Evolutionary conservation across 371 early-diverging fungal species (phyloP).

Genomic region (Funneliformis caledonium): DNA sequence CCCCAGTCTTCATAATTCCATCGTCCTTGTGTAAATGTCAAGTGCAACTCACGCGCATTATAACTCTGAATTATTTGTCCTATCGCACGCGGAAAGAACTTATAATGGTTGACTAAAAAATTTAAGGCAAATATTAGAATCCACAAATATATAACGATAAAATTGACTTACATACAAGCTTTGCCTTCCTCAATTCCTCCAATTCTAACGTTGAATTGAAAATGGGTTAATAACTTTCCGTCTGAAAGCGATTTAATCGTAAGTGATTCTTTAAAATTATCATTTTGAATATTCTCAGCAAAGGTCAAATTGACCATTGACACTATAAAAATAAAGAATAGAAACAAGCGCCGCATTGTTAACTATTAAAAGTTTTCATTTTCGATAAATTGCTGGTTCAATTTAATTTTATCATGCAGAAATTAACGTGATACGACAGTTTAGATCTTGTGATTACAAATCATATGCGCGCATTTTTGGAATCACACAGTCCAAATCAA

Average conservation of each 20-base stretch:
- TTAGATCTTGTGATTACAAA: too few relatives aligned
- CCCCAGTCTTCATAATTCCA: constrained; percentile 88
- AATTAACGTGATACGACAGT: too few relatives aligned
- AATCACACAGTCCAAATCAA: too few relatives aligned
- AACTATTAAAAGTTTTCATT: not conserved
- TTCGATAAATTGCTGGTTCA: too few relatives aligned
- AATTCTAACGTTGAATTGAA: constrained; percentile 64
- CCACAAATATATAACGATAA: constrained; percentile 22
- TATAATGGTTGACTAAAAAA: constrained; percentile 68
- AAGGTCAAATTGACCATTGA: not conserved
- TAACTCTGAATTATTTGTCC: constrained; percentile 81
- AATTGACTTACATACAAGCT: constrained; percentile 42
- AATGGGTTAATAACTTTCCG: constrained; percentile 80
- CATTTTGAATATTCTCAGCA: constrained; percentile 21
- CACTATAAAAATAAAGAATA: not conserved
- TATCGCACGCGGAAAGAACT: constrained; percentile 81
- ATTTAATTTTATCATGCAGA: too few relatives aligned
- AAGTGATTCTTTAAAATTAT: constrained; percentile 67
- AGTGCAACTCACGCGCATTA: constrained; percentile 76
- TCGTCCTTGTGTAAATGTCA: constrained; percentile 89
- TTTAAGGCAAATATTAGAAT: constrained; percentile 42
- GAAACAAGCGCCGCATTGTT: not conserved
- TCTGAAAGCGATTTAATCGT: constrained; percentile 68
- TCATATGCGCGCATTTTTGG: too few relatives aligned
- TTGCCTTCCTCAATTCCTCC: constrained; percentile 44